Conservation (phyloP, 2,329 filamentous ascomycete species). For the Leptographium flavum region DNA sequence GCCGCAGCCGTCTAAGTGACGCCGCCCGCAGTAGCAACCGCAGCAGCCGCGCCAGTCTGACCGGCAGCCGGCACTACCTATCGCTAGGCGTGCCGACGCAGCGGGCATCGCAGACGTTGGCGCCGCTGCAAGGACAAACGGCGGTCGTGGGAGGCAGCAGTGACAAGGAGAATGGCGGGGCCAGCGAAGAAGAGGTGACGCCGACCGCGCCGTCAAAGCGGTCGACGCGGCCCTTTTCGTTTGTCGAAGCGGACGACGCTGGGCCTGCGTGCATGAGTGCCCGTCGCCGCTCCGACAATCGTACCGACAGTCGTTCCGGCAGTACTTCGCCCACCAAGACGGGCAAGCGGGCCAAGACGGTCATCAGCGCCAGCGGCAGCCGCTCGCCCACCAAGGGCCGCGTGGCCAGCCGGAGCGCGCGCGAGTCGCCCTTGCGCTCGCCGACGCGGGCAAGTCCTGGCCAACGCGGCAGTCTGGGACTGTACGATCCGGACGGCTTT, state of each 20-base stretch:
- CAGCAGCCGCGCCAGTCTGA: neutral
- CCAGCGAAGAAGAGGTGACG: neutral
- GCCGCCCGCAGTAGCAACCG: neutral
- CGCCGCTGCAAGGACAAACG: neutral
- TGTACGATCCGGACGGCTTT: conserved; percentile 33
- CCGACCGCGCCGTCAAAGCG: neutral
- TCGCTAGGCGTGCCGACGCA: conserved; percentile 1
- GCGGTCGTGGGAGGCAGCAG: neutral
- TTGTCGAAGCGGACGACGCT: neutral
- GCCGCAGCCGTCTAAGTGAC: conserved; percentile 8
- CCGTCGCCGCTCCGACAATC: neutral
- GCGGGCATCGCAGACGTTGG: neutral
- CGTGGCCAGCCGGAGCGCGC: neutral
- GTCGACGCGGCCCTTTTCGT: neutral
- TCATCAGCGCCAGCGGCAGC: neutral
- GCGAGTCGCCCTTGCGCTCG: neutral
- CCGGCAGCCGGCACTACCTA: conserved; percentile 11
- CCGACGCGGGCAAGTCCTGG: neutral
- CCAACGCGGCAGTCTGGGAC: conserved; percentile 20
- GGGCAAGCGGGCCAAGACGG: neutral
- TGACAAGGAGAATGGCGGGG: conserved; percentile 4
- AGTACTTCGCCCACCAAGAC: neutral
- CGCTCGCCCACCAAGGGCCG: conserved; percentile 9
- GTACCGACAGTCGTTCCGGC: neutral
- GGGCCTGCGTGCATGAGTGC: neutral